Evolutionary conservation across 352 stramenopile species (phyloP), one percentile per base, ranked within the genome.

Genomic region (Phytopythium kandeliae): DNA sequence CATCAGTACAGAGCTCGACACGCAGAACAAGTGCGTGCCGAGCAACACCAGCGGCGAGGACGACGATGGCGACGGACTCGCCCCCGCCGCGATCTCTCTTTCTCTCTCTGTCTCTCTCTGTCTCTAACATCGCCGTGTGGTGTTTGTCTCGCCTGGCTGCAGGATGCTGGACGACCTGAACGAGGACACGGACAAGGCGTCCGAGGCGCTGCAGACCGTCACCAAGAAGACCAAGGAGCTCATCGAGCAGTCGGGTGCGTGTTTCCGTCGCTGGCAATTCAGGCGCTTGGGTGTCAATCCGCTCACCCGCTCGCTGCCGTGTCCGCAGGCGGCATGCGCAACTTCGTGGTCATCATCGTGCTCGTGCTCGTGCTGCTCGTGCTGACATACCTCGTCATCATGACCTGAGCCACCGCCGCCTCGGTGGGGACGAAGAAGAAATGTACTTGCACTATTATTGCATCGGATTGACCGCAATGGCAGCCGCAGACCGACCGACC

Each of bases 211-310:
- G 26, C 65, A 89, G 34, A 46, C 65, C 22, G 81, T 93, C 38
- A 91, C 82, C 25, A 91, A 91, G 69, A 86, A 91, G 63, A 93
- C 82, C 19, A 76, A 90, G 41, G 82, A 91, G 60, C 75, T 93
- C 22, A 90, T 93, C 55, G 83, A 89, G 33, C 79, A 93, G 54
- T 89, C 82, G 34, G 72, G 71, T 83, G 19, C 33, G 47, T 57
- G 1, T 11, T 31, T 9, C n/a, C n/a, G n/a, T n/a, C n/a, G n/a
- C n/a, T n/a, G n/a, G n/a, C n/a, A n/a, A n/a, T n/a, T n/a, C n/a
- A n/a, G n/a, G n/a, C n/a, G n/a, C n/a, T n/a, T n/a, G n/a, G n/a
- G n/a, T n/a, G n/a, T n/a, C n/a, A n/a, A n/a, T n/a, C n/a, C n/a
- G n/a, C n/a, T n/a, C n/a, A n/a, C n/a, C n/a, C n/a, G n/a, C n/a